Percentiles rank a stretch among this genome's conserved stretches.
Evolutionary conservation across 73 alveolate species (phyloP).

Genomic region (Tetrahymena borealis): DNA sequence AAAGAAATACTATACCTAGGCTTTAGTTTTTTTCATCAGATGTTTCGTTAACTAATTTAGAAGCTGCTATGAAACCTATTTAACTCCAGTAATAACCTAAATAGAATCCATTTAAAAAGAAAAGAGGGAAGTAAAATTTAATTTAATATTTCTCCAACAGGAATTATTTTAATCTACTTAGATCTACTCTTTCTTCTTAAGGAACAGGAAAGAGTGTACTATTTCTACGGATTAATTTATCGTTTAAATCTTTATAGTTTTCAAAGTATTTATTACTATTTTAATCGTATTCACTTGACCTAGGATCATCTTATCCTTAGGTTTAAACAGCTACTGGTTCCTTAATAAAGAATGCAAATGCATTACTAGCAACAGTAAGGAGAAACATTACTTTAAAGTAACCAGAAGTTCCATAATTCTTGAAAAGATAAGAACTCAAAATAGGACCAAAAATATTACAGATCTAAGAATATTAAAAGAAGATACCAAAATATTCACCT

Average conservation of each 20-base stretch:
- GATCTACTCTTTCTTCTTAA: background rate
- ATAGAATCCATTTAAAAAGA: background rate
- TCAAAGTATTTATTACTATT: background rate
- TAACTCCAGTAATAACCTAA: background rate
- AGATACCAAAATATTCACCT: background rate
- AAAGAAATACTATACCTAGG: background rate
- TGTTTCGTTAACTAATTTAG: background rate
- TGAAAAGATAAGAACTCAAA: background rate
- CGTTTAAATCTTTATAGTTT: background rate
- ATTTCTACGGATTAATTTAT: background rate
- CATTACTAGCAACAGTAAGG: background rate
- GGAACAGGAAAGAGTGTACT: background rate
- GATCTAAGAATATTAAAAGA: background rate
- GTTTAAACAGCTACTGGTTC: background rate
- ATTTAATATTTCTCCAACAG: background rate
- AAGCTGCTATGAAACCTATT: background rate
- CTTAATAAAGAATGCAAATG: background rate
- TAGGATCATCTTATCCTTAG: background rate
- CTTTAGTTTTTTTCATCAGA: background rate
- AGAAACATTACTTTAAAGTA: background rate
- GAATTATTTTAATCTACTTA: background rate
- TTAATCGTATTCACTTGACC: background rate
- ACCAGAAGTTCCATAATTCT: constrained; percentile 1
- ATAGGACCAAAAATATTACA: background rate
- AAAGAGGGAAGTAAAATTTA: background rate